Percentiles rank a stretch among this genome's conserved stretches.
These are phyloP conservation scores for Didymella arachidicola DNA, from an alignment of 2,329 filamentous ascomycete species.

Conservation along the genomic window DNA sequence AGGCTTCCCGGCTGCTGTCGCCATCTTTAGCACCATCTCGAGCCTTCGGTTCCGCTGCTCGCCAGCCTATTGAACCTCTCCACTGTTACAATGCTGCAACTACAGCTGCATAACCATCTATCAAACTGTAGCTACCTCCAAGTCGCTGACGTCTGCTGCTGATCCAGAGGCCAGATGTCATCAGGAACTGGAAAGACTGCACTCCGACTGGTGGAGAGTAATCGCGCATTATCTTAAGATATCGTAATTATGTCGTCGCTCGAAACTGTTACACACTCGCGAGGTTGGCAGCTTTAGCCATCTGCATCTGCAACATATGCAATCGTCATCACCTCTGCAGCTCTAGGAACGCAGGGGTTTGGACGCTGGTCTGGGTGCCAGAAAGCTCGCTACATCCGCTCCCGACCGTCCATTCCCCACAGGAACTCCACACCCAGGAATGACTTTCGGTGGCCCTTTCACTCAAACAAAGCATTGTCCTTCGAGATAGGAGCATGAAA, in stretches of 20 bases:
- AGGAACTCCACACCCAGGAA: slow-evolving; percentile 1
- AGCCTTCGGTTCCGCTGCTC: neutral
- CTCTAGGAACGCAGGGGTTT: slow-evolving; percentile 5
- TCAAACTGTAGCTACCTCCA: slow-evolving; percentile 2
- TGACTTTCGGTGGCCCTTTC: neutral
- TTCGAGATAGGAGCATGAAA: neutral
- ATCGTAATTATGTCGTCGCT: neutral
- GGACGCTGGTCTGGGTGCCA: slow-evolving; percentile 6
- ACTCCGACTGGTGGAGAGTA: slow-evolving; percentile 9
- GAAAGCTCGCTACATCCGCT: slow-evolving; percentile 11
- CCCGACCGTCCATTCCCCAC: slow-evolving; percentile 18
- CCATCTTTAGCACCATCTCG: slow-evolving; percentile 12
- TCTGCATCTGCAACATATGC: neutral
- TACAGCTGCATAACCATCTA: slow-evolving; percentile 6
- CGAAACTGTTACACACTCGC: neutral
- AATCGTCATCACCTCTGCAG: slow-evolving; percentile 8
- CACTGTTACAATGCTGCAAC: neutral
- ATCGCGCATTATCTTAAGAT: neutral
- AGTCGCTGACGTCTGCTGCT: slow-evolving; percentile 6
- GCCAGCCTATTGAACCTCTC: slow-evolving; percentile 8
- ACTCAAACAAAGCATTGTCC: neutral
- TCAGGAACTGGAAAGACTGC: slow-evolving; percentile 1
- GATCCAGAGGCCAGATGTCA: slow-evolving; percentile 11
- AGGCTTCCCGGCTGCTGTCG: slow-evolving; percentile 5
- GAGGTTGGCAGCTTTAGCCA: neutral